These are phyloP conservation scores for Ehretia macrophylla DNA, from an alignment of 257 asterid species.

Conservation along the genomic window DNA sequence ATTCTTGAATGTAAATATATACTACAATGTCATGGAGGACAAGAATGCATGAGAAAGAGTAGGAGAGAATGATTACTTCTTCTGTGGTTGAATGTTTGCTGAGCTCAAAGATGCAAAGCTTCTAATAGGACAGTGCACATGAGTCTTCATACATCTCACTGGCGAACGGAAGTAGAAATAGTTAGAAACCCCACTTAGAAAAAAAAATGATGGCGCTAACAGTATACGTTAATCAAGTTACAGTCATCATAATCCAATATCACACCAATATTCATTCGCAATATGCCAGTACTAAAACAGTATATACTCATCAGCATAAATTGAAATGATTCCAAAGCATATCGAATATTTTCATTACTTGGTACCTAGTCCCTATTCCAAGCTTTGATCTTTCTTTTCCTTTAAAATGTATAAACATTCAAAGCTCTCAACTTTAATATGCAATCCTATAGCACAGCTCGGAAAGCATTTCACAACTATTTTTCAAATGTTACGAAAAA, in stretches of 20 bases:
- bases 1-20: neutral
- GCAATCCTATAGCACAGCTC: no score
- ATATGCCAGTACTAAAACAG: no score
- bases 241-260: neutral
- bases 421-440: no score
- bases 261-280: neutral
- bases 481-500: no score
- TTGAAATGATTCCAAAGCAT: no score
- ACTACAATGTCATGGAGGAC: neutral
- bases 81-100: constrained; percentile 48
- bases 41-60: constrained; percentile 6
- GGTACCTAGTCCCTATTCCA: no score
- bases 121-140: constrained; percentile 29
- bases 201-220: neutral
- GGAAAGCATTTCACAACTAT: no score
- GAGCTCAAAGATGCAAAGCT: constrained; percentile 54
- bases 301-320: no score
- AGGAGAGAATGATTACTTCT: constrained; percentile 49
- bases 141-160: constrained; percentile 44
- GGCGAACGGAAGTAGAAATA: constrained; percentile 19
- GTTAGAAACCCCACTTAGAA: neutral
- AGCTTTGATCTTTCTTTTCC: no score
- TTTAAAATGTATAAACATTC: no score
- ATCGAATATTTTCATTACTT: no score
- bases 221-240: neutral